Evolutionary conservation across 2,329 filamentous ascomycete species (phyloP).

Genomic region (Curvularia spicifera): DNA sequence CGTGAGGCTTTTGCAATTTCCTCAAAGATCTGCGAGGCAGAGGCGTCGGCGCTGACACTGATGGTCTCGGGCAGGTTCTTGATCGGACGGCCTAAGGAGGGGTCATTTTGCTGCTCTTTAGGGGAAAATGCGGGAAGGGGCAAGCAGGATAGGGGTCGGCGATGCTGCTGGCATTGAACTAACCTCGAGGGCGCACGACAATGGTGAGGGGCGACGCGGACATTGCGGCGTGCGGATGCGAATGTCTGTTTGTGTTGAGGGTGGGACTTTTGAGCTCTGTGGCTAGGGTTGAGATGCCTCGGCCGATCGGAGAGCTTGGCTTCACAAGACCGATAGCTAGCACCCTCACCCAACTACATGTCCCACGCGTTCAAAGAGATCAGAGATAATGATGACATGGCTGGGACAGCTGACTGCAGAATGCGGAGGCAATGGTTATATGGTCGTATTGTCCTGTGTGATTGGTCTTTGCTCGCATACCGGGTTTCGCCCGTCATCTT

Average conservation of each 20-base stretch:
- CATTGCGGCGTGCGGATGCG: conserved; percentile 39
- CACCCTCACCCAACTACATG: background rate
- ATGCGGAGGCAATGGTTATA: no score
- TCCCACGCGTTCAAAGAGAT: no score
- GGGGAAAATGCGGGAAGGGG: background rate
- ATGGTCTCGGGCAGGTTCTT: conserved; percentile 64
- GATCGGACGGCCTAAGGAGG: conserved; percentile 64
- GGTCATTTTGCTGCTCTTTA: conserved; percentile 9
- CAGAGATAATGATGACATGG: no score
- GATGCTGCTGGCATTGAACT: conserved; percentile 10
- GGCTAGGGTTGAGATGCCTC: conserved; percentile 14
- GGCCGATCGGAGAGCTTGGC: conserved; percentile 16
- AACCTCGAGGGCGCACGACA: conserved; percentile 56
- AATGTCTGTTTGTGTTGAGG: conserved; percentile 12
- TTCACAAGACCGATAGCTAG: background rate
- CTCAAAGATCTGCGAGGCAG: conserved; percentile 63
- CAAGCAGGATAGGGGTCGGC: background rate
- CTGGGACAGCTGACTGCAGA: no score
- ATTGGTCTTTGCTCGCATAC: background rate
- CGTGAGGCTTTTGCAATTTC: conserved; percentile 61
- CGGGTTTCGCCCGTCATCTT: no score
- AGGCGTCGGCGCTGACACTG: conserved; percentile 58
- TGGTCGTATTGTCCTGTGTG: no score
- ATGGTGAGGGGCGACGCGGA: conserved; percentile 53
- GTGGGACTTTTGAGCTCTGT: conserved; percentile 20